Evolutionary conservation across 371 early-diverging fungal genomes (phyloP), one percentile per base, ranked within the genome.

Genomic region (Mucor mucedo): DNA sequence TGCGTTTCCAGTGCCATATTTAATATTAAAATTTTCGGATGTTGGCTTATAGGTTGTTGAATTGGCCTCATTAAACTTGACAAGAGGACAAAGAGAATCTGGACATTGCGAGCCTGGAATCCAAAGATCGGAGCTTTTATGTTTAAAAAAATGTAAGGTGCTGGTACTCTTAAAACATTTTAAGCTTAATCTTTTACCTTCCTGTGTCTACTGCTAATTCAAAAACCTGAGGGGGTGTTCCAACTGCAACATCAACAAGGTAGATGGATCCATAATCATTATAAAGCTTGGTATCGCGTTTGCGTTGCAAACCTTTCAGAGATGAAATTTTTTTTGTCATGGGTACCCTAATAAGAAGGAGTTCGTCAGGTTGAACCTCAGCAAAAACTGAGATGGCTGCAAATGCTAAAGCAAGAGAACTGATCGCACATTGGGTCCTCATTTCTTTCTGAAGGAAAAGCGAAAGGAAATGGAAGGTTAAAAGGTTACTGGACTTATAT

Each of bases 121-220:
- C 80, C 80, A 80, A 3, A 78, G 30, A 63, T 80, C 78, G 45
- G 76, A 70, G 59, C 77, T 79, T 44, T 39, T 29, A 40, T 49
- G 21, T 40, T 13, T 44, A 44, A n/a, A 44, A 1, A 14, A 44
- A 44, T 44, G n/a, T 45, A 16, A 5, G 13, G 13, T 45, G 7
- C 21, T 7, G 47, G n/a, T 9, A n/a, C 8, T 47, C 2, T 57
- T 10, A 28, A 29, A 3, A 13, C 7, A 29, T 32, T 42, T 11
- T 33, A 8, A 33, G 45, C 16, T 28, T 16, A 38, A n/a, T 16
- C 13, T 33, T 27, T 47, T 62, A 77, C 77, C 77, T 77, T 58
- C 78, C 78, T 45, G 78, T 78, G 53, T 78, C 79, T 30, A 78
- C 9, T 3, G 68, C 61, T 11, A 78, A 52, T 7, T 60, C 60